A percentile compares a stretch with the other conserved stretches of the same genome.
Conservation (phyloP, 371 early-diverging fungal genomes). For the Mucor piriformis region DNA sequence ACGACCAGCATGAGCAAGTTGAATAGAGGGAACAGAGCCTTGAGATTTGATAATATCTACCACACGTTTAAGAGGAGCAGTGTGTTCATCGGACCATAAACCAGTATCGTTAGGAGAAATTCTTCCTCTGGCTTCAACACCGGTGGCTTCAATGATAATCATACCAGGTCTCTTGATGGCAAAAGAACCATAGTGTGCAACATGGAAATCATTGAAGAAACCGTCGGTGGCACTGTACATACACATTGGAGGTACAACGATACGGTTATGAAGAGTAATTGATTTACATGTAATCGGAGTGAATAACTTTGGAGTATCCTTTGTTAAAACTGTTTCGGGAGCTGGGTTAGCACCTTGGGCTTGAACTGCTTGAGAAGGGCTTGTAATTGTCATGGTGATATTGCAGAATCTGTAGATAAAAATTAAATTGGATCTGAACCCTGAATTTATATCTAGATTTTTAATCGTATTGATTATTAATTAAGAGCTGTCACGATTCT, state of each 20-base stretch:
- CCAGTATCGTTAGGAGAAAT: slow-evolving; percentile 78
- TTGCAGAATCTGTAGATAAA: no score
- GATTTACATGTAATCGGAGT: slow-evolving; percentile 63
- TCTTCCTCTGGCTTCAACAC: slow-evolving; percentile 73
- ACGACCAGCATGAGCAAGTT: slow-evolving; percentile 86
- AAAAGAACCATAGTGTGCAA: slow-evolving; percentile 70
- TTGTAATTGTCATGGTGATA: no score
- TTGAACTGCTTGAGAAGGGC: background rate
- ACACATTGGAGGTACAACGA: slow-evolving; percentile 85
- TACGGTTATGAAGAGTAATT: slow-evolving; percentile 70
- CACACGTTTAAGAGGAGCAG: slow-evolving; percentile 60
- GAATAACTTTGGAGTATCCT: slow-evolving; percentile 2
- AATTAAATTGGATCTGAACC: no score
- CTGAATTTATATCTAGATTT: no score
- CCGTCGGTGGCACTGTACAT: slow-evolving; percentile 40
- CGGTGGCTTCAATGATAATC: slow-evolving; percentile 81
- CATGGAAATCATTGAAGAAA: slow-evolving; percentile 50
- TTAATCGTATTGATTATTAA: no score
- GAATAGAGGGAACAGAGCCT: slow-evolving; percentile 67
- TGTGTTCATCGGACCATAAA: slow-evolving; percentile 84
- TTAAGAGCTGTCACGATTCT: no score
- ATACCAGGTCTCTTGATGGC: slow-evolving; percentile 78
- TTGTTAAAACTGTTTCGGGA: background rate
- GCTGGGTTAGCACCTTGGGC: background rate
- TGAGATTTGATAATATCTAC: slow-evolving; percentile 67